Evolutionary conservation across 169 alveolate genomes (phyloP), one percentile per base, ranked within the genome.

Genomic region (Plasmodium gaboni): DNA sequence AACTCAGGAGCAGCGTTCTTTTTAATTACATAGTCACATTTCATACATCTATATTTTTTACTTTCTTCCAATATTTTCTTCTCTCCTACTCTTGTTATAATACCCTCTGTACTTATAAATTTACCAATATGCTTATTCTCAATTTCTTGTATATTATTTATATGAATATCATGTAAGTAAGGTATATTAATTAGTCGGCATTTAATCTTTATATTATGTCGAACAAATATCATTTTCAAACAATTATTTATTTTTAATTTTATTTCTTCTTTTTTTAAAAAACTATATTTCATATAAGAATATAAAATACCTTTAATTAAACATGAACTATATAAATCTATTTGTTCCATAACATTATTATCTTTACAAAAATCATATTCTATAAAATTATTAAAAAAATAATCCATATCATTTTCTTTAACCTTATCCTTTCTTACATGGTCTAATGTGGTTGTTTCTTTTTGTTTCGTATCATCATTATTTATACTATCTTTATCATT

Each of bases 1-100:
- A 91, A 71, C 53, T 93, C 96, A 12, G 95, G 93, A n/a, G 83
- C 63, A 7, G 93, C 88, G 22, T 83, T 91, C 26, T 89, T 89
- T 50, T 88, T 68, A 57, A 93, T 87, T 51, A 89, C 76, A n/a
- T 88, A 50, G 42, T 60, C 87, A 50, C 96, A 93, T n/a, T 26
- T 91, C 46, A 38, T 91, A 87, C 96, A 93, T 1, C 83, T 72
- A 67, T 91, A 93, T 90, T 93, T 94, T 42, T 93, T 71, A 53
- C 87, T 93, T 26, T 91, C 94, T 38, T 93, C 96, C 9, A 93
- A 69, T 28, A 93, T 74, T 55, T 74, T 87, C 28, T 91, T 74
- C 26, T 70, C 93, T 12, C 95, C 95, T 7, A 89, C 90, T 19
- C 90, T 69, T 69, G 90, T 80, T 28, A 80, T 80, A 68, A 80